Conservation (phyloP, 768 basidiomycete genomes). For the Mycena indigotica region DNA sequence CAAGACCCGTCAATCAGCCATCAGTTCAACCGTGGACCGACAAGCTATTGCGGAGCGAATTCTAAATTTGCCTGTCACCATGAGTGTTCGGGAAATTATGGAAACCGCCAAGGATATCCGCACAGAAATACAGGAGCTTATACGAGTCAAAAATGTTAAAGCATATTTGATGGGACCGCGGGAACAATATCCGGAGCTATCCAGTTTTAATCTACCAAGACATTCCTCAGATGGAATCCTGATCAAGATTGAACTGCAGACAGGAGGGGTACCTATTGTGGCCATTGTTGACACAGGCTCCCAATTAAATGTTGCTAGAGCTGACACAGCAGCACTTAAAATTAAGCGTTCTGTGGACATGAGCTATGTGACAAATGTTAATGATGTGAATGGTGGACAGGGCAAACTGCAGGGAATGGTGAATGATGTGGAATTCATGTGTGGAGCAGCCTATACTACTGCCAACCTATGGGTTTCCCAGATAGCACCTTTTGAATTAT, state of each 20-base stretch:
- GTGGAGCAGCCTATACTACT: conserved; percentile 23
- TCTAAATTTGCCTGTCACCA: not conserved
- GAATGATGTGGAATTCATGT: conserved; percentile 22
- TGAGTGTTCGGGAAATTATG: conserved; percentile 2
- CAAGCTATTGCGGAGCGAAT: conserved; percentile 1
- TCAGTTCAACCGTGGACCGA: not conserved
- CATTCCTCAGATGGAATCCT: conserved; percentile 2
- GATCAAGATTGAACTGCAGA: conserved; percentile 20
- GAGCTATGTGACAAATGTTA: conserved; percentile 12
- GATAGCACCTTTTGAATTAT: conserved; percentile 17
- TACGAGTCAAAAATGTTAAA: conserved; percentile 4
- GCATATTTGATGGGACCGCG: not conserved
- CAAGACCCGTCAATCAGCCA: conserved; percentile 1
- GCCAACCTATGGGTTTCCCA: conserved; percentile 27
- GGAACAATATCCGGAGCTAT: not conserved
- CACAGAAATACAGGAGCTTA: conserved; percentile 4
- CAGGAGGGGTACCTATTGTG: conserved; percentile 6
- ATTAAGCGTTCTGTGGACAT: conserved; percentile 20
- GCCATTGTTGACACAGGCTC: conserved; percentile 33
- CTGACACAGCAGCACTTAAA: conserved; percentile 9
- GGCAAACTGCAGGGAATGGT: conserved; percentile 25
- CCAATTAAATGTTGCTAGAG: conserved; percentile 27
- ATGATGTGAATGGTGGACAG: conserved; percentile 33
- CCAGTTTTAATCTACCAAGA: not conserved
- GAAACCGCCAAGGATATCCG: conserved; percentile 7